A percentile compares a stretch with the other conserved stretches of the same genome.
These are phyloP conservation scores for Sporobolus alterniflorus DNA, from an alignment of 202 grass and related monocot genomes.

Conservation along the genomic window DNA sequence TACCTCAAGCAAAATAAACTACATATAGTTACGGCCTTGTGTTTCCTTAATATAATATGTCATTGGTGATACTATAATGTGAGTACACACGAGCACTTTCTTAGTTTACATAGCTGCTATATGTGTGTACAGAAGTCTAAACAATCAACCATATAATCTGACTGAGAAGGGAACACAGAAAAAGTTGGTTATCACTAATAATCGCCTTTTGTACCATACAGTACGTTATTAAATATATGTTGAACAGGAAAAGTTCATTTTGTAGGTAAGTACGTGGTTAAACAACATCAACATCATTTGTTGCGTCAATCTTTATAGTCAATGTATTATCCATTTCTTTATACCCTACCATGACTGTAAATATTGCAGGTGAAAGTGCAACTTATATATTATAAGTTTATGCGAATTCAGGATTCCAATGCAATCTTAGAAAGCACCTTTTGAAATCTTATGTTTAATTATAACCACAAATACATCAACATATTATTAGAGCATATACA, in stretches of 20 bases:
- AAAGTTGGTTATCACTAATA: conserved; percentile 53
- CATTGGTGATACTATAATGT: conserved; percentile 33
- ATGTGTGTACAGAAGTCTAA: conserved; percentile 43
- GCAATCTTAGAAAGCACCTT: not conserved
- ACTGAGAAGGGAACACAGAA: conserved; percentile 41
- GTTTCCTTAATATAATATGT: conserved; percentile 40
- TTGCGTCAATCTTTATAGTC: conserved; percentile 45
- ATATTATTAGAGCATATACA: not conserved
- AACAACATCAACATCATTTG: conserved; percentile 55
- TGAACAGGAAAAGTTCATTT: conserved; percentile 44
- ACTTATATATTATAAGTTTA: not conserved
- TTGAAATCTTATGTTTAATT: not conserved
- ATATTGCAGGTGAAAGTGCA: conserved; percentile 6
- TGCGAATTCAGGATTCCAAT: not conserved
- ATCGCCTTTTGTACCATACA: conserved; percentile 37
- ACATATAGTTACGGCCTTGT: conserved; percentile 35
- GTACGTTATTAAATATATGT: conserved; percentile 28
- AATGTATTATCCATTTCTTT: not conserved
- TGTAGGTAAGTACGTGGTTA: conserved; percentile 38
- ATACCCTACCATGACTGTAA: not conserved
- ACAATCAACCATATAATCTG: conserved; percentile 31
- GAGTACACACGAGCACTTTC: conserved; percentile 48
- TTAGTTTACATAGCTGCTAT: conserved; percentile 22
- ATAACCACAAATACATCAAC: not conserved
- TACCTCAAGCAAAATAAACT: conserved; percentile 50